These are phyloP conservation scores for Aphanomyces cochlioides DNA, from an alignment of 352 stramenopile genomes.

Conservation along the genomic window DNA sequence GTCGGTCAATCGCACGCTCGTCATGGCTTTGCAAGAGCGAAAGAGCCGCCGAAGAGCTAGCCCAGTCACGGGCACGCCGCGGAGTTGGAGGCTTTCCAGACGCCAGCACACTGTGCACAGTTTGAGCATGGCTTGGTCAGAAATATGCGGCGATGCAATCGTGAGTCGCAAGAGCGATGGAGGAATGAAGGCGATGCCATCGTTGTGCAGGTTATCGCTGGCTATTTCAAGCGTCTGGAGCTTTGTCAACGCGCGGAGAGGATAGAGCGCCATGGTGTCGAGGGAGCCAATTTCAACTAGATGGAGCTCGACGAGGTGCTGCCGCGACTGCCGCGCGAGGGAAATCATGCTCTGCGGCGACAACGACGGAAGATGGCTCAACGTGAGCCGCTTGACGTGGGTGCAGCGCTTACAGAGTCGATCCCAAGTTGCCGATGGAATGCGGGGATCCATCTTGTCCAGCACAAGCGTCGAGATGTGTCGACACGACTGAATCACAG, in stretches of 20 bases:
- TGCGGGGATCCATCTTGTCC: not conserved
- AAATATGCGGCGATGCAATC: not conserved
- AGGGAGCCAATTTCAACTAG: not conserved
- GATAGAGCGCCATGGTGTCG: conserved; percentile 23
- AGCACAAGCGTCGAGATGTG: conserved; percentile 11
- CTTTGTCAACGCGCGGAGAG: conserved; percentile 21
- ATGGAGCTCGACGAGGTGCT: conserved; percentile 18
- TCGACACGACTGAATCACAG: not conserved
- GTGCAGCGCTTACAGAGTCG: conserved; percentile 9
- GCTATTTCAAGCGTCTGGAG: not conserved
- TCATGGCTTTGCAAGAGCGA: conserved; percentile 14
- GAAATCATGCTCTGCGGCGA: conserved; percentile 4
- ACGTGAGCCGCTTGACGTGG: not conserved
- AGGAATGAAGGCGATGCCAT: conserved; percentile 13
- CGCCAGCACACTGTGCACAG: conserved; percentile 14
- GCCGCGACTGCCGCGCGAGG: conserved; percentile 14
- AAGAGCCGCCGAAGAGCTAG: conserved; percentile 1
- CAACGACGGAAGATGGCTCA: not conserved
- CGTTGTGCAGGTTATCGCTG: not conserved
- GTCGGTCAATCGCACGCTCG: not conserved
- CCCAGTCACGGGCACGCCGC: not conserved
- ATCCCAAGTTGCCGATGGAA: conserved; percentile 13
- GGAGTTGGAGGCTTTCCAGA: not conserved
- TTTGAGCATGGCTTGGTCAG: not conserved
- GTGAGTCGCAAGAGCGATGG: not conserved